Conservation (phyloP, 495 filamentous ascomycete genomes). For the Aspergillus ostianus region DNA sequence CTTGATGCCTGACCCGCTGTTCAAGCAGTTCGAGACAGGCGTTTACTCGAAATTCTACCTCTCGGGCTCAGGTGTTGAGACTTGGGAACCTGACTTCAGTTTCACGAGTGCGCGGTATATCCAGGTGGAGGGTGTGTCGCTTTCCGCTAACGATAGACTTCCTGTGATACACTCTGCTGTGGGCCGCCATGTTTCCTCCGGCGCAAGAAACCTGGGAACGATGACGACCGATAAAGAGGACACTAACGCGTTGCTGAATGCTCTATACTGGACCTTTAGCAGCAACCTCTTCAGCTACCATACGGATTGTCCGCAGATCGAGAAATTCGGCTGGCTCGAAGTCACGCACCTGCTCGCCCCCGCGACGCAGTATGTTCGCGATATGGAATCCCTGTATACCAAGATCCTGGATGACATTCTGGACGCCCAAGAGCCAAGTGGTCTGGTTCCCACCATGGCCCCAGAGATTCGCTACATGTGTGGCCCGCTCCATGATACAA, state of each 20-base stretch:
- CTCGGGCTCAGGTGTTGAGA: slow-evolving; percentile 19
- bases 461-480: slow-evolving; percentile 34
- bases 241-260: slow-evolving; percentile 25
- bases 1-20: slow-evolving; percentile 31
- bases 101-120: slow-evolving; percentile 33
- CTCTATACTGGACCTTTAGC: slow-evolving; percentile 26
- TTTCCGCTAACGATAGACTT: slow-evolving; percentile 13
- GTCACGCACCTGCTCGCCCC: slow-evolving; percentile 30
- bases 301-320: slow-evolving; percentile 33
- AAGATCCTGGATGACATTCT: slow-evolving; percentile 33
- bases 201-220: slow-evolving; percentile 22
- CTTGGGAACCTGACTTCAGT: slow-evolving; percentile 29
- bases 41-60: slow-evolving; percentile 26
- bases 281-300: slow-evolving; percentile 34
- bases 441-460: slow-evolving; percentile 30
- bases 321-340: slow-evolving; percentile 34
- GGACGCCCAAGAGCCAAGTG: slow-evolving; percentile 27
- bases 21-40: slow-evolving; percentile 29
- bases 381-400: slow-evolving; percentile 30
- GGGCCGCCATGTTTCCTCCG: slow-evolving; percentile 28
- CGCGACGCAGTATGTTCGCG: slow-evolving; percentile 30
- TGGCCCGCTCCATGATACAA: slow-evolving; percentile 32
- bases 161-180: slow-evolving; percentile 23
- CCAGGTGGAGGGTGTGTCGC: slow-evolving; percentile 25
- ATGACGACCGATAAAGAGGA: slow-evolving; percentile 31